Evolutionary conservation across 2,329 filamentous ascomycete genomes (phyloP).

Genomic region (Colletotrichum sidae): DNA sequence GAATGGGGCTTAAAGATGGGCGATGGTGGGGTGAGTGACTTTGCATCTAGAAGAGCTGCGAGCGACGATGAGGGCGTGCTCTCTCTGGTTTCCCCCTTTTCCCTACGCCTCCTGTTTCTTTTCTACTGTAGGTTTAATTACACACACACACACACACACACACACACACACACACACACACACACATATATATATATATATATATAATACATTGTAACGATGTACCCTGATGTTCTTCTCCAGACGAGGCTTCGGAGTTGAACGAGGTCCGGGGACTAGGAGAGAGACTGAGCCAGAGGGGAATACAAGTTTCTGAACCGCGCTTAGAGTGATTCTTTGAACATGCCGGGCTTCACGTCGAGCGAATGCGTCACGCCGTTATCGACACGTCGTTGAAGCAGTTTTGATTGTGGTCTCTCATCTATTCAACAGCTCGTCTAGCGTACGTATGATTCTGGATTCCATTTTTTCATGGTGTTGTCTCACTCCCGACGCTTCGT

Average conservation of each 20-base stretch:
- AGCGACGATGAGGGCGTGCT: neutral
- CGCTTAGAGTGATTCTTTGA: too few species aligned
- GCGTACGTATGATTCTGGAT: neutral
- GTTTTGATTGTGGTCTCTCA: slow-evolving; percentile 4
- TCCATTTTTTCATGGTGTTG: too few species aligned
- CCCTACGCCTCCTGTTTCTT: neutral
- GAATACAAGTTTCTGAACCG: too few species aligned
- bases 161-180: too few species aligned
- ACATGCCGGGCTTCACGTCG: too few species aligned
- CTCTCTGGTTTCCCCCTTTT: neutral
- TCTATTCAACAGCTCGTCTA: slow-evolving; percentile 5
- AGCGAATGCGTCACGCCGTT: too few species aligned
- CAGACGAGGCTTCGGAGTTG: neutral
- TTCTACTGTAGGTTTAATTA: neutral
- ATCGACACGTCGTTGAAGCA: neutral
- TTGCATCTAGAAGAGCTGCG: neutral
- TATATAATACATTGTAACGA: neutral
- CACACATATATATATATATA: neutral
- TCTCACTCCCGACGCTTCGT: neutral
- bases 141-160: neutral
- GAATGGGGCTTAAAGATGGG: too few species aligned
- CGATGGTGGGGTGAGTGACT: too few species aligned
- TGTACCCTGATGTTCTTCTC: neutral
- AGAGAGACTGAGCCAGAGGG: too few species aligned
- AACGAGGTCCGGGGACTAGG: too few species aligned